phyloP scores from a whole-genome alignment of 257 asterid genomes.

The Solanum sitiens region DNA sequence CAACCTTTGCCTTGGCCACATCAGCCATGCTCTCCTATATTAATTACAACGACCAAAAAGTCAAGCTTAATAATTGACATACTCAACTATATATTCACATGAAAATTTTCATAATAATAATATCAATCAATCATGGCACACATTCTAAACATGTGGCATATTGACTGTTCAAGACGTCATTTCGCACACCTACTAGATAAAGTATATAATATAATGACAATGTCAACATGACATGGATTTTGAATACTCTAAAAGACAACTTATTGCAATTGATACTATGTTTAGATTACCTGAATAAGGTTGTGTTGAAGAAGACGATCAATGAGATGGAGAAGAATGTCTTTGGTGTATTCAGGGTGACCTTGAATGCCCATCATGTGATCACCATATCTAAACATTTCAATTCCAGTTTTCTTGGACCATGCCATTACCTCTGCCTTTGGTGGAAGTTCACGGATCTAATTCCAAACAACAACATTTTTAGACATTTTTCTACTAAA shows the following conservation, averaged over 20 bases:
- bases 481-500: not conserved
- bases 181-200: not conserved
- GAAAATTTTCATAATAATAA: not conserved
- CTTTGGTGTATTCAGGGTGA: constrained; percentile 87
- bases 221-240: not conserved
- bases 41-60: not conserved
- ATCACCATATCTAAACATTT: constrained; percentile 67
- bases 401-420: constrained; percentile 66
- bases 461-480: not conserved
- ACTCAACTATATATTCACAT: not conserved
- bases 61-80: not conserved
- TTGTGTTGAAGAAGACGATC: constrained; percentile 49
- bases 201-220: no score
- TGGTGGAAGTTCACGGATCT: constrained; percentile 71
- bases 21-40: constrained; percentile 50
- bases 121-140: not conserved
- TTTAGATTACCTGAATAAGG: constrained; percentile 32
- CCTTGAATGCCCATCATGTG: constrained; percentile 95
- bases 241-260: not conserved
- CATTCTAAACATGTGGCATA: not conserved
- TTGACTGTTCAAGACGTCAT: not conserved
- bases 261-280: no score
- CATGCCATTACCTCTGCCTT: constrained; percentile 72
- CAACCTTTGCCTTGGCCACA: constrained; percentile 42
- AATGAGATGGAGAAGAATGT: constrained; percentile 58